These are phyloP conservation scores for Trichophyton schoenleinii DNA, from an alignment of 2,329 filamentous ascomycete species.

Conservation along the genomic window DNA sequence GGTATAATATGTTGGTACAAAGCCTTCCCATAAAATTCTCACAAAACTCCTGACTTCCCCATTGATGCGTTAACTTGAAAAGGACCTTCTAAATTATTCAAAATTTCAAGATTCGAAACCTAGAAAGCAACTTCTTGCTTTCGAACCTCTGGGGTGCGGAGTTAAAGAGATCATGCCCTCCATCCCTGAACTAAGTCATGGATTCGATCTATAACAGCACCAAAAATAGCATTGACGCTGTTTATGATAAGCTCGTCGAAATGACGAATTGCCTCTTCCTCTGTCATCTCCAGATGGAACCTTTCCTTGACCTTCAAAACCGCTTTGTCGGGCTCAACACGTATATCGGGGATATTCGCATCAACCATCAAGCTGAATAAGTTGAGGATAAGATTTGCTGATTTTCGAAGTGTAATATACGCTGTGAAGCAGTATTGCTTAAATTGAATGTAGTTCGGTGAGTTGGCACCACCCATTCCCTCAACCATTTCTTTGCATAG, in stretches of 20 bases:
- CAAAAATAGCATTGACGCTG: conserved; percentile 76
- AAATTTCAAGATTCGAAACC: background rate
- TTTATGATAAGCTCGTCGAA: conserved; percentile 86
- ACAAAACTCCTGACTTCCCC: background rate
- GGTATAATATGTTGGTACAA: background rate
- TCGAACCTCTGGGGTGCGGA: background rate
- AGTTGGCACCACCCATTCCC: conserved; percentile 79
- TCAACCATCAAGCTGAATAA: conserved; percentile 95
- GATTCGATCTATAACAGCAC: conserved; percentile 85
- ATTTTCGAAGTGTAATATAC: conserved; percentile 82
- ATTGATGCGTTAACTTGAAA: background rate
- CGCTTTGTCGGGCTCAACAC: conserved; percentile 81
- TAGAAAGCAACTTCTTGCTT: background rate
- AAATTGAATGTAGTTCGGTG: conserved; percentile 74
- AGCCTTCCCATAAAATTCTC: background rate
- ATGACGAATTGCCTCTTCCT: conserved; percentile 81
- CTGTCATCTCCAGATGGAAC: conserved; percentile 79
- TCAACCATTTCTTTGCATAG: conserved; percentile 97
- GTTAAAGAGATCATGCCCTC: conserved; percentile 38
- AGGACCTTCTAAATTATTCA: background rate
- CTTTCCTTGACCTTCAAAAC: conserved; percentile 90
- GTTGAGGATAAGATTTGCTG: conserved; percentile 81
- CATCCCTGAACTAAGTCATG: conserved; percentile 91
- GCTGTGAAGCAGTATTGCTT: conserved; percentile 94
- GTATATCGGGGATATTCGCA: conserved; percentile 91